A percentile compares a stretch with the other conserved stretches of the same genome.
Evolutionary conservation across 2,329 filamentous ascomycete species (phyloP).

Genomic region (Cercospora sesami): DNA sequence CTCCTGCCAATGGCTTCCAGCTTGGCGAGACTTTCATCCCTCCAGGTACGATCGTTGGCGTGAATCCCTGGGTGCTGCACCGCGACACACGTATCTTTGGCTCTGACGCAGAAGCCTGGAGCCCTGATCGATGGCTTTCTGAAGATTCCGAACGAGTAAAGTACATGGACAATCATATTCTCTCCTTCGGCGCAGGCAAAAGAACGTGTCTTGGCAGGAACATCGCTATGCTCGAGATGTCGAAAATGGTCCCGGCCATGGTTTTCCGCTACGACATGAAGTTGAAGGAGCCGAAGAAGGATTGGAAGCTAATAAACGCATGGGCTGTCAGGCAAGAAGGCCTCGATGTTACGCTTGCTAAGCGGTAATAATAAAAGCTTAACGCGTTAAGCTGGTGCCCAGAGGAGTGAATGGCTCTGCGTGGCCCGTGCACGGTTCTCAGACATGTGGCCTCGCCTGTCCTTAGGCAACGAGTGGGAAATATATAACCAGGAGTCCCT

Average conservation of each 20-base stretch:
- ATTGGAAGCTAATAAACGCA: conserved; percentile 16
- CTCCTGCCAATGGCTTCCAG: conserved; percentile 24
- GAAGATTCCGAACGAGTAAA: conserved; percentile 58
- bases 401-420: background rate
- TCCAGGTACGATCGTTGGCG: conserved; percentile 45
- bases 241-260: conserved; percentile 24
- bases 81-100: conserved; percentile 44
- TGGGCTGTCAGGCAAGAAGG: conserved; percentile 23
- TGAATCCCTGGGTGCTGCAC: conserved; percentile 49
- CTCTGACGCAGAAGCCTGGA: conserved; percentile 37
- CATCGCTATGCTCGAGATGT: conserved; percentile 25
- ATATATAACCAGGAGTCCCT: background rate
- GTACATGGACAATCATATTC: conserved; percentile 65
- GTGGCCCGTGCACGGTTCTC: background rate
- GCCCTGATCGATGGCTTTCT: conserved; percentile 49
- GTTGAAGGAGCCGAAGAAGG: conserved; percentile 15
- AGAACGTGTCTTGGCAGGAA: conserved; percentile 24
- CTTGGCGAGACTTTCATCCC: conserved; percentile 36
- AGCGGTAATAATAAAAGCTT: background rate
- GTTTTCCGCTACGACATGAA: conserved; percentile 20
- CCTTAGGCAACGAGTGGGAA: background rate
- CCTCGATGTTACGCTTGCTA: conserved; percentile 14
- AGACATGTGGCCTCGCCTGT: background rate
- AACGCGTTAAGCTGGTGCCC: background rate
- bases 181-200: conserved; percentile 35